Evolutionary conservation across 1,284 basidiomycete genomes (phyloP).

Genomic region (Mrakiaceae sp.): DNA sequence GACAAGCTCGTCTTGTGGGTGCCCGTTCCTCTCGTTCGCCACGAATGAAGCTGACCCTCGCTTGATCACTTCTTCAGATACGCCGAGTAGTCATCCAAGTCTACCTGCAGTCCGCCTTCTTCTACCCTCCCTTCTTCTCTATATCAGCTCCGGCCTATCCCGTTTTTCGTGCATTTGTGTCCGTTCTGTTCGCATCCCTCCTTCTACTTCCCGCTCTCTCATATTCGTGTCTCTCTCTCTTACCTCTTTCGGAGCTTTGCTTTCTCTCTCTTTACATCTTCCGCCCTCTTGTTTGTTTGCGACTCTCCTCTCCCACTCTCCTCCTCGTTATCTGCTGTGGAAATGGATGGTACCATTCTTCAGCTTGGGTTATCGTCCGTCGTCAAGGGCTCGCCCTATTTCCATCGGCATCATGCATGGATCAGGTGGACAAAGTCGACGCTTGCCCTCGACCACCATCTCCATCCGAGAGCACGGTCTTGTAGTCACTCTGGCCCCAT

Average conservation of each 20-base stretch:
- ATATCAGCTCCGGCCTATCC: neutral
- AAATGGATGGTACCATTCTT: too few species aligned
- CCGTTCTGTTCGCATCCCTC: neutral
- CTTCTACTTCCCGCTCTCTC: neutral
- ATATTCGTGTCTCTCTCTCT: slow-evolving; percentile 9
- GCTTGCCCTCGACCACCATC: too few species aligned
- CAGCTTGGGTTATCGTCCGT: too few species aligned
- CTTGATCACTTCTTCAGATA: neutral
- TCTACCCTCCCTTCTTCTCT: neutral
- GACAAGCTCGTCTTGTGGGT: slow-evolving; percentile 81
- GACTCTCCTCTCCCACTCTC: neutral
- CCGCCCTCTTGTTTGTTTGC: neutral
- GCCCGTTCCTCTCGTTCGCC: neutral
- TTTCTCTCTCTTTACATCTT: neutral
- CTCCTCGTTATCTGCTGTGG: neutral
- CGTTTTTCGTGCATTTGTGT: neutral
- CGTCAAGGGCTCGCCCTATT: too few species aligned
- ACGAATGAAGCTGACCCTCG: neutral
- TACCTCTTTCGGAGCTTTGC: neutral
- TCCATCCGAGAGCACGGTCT: too few species aligned
- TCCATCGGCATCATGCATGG: too few species aligned
- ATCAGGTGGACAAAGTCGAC: too few species aligned
- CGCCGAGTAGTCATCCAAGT: neutral
- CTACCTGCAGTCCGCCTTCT: neutral
- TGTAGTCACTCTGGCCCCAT: too few species aligned